Conservation (phyloP, 208 protist species). For the Acanthamoeba culbertsoni region DNA sequence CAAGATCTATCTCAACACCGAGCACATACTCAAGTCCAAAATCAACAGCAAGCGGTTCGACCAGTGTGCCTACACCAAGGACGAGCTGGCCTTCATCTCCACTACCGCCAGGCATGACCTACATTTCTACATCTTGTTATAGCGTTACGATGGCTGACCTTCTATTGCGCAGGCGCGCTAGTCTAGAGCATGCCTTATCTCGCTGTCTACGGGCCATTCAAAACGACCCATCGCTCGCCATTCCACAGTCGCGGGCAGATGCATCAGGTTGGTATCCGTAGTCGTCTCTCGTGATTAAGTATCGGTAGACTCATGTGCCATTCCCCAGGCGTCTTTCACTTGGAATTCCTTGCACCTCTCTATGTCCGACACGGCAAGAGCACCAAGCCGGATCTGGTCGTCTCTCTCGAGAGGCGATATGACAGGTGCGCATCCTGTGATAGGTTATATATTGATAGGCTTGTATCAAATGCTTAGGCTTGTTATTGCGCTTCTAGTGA, state of each 20-base stretch:
- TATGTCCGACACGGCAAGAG: not conserved
- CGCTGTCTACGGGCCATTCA: not conserved
- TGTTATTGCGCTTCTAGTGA: not conserved
- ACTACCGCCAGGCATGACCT: not conserved
- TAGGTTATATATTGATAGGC: no score
- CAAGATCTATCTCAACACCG: not conserved
- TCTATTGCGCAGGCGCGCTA: not conserved
- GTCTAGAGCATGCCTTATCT: not conserved
- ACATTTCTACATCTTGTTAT: not conserved
- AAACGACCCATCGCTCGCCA: not conserved
- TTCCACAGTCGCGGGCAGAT: not conserved
- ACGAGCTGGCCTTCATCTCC: not conserved
- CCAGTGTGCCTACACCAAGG: slow-evolving; percentile 10
- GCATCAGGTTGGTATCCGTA: not conserved
- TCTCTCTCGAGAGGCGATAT: not conserved
- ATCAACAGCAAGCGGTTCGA: slow-evolving; percentile 7
- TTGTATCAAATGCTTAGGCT: not conserved
- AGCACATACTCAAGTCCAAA: not conserved
- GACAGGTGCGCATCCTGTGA: not conserved
- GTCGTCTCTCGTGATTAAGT: no score
- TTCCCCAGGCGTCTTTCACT: not conserved
- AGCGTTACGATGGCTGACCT: not conserved
- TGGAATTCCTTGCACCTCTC: not conserved
- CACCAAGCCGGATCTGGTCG: not conserved
- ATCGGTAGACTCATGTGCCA: no score